Base-by-base conservation (phyloP, 345 rosid genomes). In the Heritiera fomes region DNA sequence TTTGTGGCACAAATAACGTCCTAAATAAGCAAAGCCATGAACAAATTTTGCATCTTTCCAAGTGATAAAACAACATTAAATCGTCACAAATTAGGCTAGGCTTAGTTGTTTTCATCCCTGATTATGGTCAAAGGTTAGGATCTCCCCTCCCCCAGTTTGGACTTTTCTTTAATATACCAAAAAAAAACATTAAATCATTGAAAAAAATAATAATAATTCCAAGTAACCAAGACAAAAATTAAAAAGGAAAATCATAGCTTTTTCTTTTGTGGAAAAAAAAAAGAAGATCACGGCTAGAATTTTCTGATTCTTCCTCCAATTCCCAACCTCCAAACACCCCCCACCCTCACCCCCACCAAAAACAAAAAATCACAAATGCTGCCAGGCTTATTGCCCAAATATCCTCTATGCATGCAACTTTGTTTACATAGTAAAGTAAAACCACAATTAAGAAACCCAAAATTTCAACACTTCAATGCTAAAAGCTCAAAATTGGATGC, bases 251-350 rank as follows among this genome's bases (percentile, higher is more conserved):
- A 67, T 18, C 8, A 53, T 4, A 53, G n/a, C 66, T 13, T 30
- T 30, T 53, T 17, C 0, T 23, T 62, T 18, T 20, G 1, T 23
- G 56, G 4, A 20, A 4, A 15, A 18, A 52, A 18, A 72, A 30
- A 34, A 34, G 38, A 34, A 34, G 38, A 34, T 34, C 62, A 14
- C 1, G 58, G 56, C 12, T 30, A 28, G 60, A 70, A 28, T 30
- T 49, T 49, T 28, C 14, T 13, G 30, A 28, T 71, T 49, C 23
- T 49, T 53, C 14, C 50, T 46, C n/a, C 60, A 47, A 56, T 85
- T 70, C 78, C 71, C 75, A 73, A 63, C 77, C 50, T 58, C 58
- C 80, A 80, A 78, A 75, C 47, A 67, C 3, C 52, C 56, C 28
- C 38, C 15, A 2, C 12, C 12, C 38, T 3, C 38, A 34, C 50